A percentile compares a stretch with the other conserved stretches of the same genome.
Evolutionary conservation across 2,329 filamentous ascomycete genomes (phyloP).

Genomic region (Sphaceloma murrayae): DNA sequence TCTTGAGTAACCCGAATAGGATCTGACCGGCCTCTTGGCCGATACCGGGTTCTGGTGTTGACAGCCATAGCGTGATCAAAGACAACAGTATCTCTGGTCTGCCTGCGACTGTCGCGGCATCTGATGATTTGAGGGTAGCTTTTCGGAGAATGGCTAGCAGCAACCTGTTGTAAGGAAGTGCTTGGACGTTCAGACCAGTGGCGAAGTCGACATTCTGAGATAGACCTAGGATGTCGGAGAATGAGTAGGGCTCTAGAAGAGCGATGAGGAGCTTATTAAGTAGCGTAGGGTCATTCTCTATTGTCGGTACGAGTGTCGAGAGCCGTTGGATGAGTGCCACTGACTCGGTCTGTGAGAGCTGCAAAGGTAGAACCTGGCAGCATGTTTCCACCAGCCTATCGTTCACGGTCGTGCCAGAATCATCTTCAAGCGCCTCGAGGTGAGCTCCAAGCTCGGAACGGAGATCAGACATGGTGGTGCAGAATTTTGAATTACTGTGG

Average conservation of each 20-base stretch:
- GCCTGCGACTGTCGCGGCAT: slow-evolving; percentile 50
- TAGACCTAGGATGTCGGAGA: slow-evolving; percentile 40
- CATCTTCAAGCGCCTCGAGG: slow-evolving; percentile 36
- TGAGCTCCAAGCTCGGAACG: slow-evolving; percentile 31
- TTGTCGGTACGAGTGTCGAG: slow-evolving; percentile 41
- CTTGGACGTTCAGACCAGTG: slow-evolving; percentile 43
- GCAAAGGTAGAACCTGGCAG: slow-evolving; percentile 36
- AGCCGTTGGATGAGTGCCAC: slow-evolving; percentile 36
- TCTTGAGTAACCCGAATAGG: slow-evolving; percentile 43
- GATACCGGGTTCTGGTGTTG: slow-evolving; percentile 45
- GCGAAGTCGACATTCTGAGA: slow-evolving; percentile 45
- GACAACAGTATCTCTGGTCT: slow-evolving; percentile 46
- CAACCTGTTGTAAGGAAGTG: slow-evolving; percentile 45
- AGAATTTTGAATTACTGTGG: neutral
- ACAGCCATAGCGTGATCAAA: slow-evolving; percentile 50
- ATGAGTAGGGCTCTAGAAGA: slow-evolving; percentile 41
- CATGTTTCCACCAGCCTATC: slow-evolving; percentile 42
- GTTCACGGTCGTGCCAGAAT: slow-evolving; percentile 40
- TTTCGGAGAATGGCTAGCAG: slow-evolving; percentile 49
- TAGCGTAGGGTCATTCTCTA: slow-evolving; percentile 50
- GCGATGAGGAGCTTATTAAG: slow-evolving; percentile 45
- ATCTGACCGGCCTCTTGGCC: slow-evolving; percentile 46
- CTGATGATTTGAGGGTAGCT: slow-evolving; percentile 41
- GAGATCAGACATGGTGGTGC: slow-evolving; percentile 4
- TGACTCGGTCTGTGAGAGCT: slow-evolving; percentile 28